Conservation (phyloP, 78 protist genomes). For the Bigelowiella natans region DNA sequence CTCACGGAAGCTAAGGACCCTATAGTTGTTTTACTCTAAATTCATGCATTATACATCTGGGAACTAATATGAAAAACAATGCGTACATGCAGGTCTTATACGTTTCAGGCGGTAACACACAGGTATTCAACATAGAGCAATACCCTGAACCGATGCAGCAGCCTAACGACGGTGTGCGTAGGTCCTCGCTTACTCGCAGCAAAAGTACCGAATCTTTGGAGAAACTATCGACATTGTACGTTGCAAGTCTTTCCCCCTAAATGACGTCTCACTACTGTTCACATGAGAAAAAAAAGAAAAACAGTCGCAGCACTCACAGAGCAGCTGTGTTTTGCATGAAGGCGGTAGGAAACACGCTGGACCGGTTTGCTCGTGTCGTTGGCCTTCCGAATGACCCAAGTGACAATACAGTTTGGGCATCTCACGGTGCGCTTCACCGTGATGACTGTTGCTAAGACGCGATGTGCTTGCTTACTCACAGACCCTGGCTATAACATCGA, state of each 20-base stretch:
- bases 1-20: slow-evolving; percentile 84
- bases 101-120: slow-evolving; percentile 98
- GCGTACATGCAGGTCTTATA: slow-evolving; percentile 49
- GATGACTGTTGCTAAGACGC: neutral
- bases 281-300: too few relatives aligned
- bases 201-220: slow-evolving; percentile 88
- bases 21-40: slow-evolving; percentile 39
- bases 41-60: neutral
- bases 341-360: slow-evolving; percentile 37
- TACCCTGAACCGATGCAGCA: too few relatives aligned
- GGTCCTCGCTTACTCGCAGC: slow-evolving; percentile 40
- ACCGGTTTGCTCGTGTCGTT: slow-evolving; percentile 62
- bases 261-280: too few relatives aligned
- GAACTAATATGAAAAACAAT: neutral
- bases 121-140: too few relatives aligned
- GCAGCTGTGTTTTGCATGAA: slow-evolving; percentile 58
- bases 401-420: too few relatives aligned
- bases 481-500: slow-evolving; percentile 94
- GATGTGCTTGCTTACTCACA: neutral
- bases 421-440: neutral
- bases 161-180: too few relatives aligned
- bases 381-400: slow-evolving; percentile 89
- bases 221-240: slow-evolving; percentile 98
- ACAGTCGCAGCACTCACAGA: too few relatives aligned
- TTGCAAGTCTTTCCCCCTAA: too few relatives aligned